Evolutionary conservation across 2,329 filamentous ascomycete species (phyloP).

Genomic region (Fusarium sp.): DNA sequence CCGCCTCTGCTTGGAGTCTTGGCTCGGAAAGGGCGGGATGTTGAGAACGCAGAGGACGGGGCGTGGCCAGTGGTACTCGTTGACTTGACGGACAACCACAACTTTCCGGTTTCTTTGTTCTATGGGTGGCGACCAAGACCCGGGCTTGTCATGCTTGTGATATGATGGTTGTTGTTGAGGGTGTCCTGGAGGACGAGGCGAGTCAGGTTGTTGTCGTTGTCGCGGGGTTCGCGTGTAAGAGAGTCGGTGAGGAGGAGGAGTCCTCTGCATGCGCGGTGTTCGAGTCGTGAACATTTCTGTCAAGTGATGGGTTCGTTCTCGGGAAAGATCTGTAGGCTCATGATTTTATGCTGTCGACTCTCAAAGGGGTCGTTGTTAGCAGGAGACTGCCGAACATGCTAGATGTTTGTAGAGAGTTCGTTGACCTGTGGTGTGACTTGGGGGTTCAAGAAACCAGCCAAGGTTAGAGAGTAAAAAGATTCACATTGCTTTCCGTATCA

Average conservation of each 20-base stretch:
- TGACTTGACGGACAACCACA: neutral
- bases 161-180: neutral
- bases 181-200: neutral
- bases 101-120: neutral
- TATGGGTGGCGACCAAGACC: neutral
- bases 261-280: neutral
- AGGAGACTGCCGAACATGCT: neutral
- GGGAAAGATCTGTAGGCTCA: neutral
- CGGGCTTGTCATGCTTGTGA: neutral
- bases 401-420: no score
- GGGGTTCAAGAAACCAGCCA: neutral
- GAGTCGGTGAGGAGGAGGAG: neutral
- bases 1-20: neutral
- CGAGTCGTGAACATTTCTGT: neutral
- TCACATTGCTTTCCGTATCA: neutral
- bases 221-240: neutral
- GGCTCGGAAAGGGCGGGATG: constrained; percentile 14
- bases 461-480: neutral
- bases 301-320: neutral
- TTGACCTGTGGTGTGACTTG: neutral
- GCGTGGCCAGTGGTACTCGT: neutral
- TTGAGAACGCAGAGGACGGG: neutral
- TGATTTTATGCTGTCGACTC: neutral
- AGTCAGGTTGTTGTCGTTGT: neutral
- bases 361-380: neutral